Percentiles rank a stretch among this genome's conserved stretches.
Conservation (phyloP, 2,329 filamentous ascomycete genomes). For the Nigrograna mackinnonii region DNA sequence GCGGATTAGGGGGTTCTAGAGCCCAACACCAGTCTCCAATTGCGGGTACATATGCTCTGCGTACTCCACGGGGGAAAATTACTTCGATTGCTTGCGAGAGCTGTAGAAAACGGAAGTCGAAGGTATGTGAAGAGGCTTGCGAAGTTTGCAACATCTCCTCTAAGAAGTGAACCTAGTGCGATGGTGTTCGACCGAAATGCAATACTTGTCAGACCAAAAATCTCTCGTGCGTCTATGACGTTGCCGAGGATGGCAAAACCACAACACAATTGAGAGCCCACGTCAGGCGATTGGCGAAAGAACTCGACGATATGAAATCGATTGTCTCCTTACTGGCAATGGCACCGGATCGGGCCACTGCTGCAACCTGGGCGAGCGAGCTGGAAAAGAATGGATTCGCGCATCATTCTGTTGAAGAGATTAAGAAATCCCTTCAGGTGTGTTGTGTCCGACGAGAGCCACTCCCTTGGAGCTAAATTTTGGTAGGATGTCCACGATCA, state of each 20-base stretch:
- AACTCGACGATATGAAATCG: conserved; percentile 43
- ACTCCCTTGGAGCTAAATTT: not conserved
- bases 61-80: conserved; percentile 42
- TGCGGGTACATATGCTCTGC: conserved; percentile 38
- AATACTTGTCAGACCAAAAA: conserved; percentile 44
- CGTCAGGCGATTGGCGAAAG: conserved; percentile 39
- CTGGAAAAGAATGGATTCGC: conserved; percentile 42
- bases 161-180: conserved; percentile 29
- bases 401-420: conserved; percentile 40
- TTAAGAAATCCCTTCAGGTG: conserved; percentile 40
- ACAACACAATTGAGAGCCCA: conserved; percentile 42
- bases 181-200: conserved; percentile 42
- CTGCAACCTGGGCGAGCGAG: conserved; percentile 39
- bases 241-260: conserved; percentile 43
- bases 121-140: conserved; percentile 25
- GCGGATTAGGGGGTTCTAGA: conserved; percentile 30
- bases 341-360: conserved; percentile 36
- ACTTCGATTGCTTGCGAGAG: conserved; percentile 45
- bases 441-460: conserved; percentile 5
- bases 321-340: conserved; percentile 37
- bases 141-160: conserved; percentile 1
- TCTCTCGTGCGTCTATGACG: conserved; percentile 40
- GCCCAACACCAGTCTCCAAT: conserved; percentile 39
- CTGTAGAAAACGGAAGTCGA: conserved; percentile 43
- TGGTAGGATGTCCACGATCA: conserved; percentile 26